phyloP scores from a whole-genome alignment of 225 moss, liverwort and hornwort genomes.

The Thuidium tamariscinum region DNA sequence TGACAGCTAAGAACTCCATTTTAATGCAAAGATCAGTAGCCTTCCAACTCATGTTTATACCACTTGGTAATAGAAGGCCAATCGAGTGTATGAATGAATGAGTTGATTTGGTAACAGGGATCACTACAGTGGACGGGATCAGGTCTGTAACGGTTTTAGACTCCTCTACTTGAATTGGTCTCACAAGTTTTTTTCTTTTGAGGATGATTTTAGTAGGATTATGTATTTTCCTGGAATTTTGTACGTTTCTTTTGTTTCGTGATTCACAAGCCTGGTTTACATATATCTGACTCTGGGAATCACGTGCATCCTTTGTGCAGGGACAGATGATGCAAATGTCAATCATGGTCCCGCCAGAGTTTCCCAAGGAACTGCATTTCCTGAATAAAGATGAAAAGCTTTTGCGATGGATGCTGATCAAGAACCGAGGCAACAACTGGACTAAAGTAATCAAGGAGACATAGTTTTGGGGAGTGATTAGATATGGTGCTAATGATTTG shows the following conservation, averaged over 20 bases:
- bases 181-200: neutral
- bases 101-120: neutral
- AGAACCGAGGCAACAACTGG: constrained; percentile 72
- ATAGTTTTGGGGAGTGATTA: neutral
- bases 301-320: constrained; percentile 15
- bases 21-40: neutral
- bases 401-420: constrained; percentile 85
- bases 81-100: neutral
- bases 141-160: neutral
- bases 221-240: neutral
- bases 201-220: neutral
- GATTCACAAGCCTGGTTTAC: neutral
- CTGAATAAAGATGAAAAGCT: constrained; percentile 89
- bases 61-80: neutral
- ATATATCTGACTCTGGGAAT: neutral
- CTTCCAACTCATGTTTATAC: neutral
- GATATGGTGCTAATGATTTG: neutral
- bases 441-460: constrained; percentile 37
- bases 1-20: neutral
- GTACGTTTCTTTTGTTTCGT: neutral
- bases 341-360: constrained; percentile 74
- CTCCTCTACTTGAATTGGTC: neutral
- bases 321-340: constrained; percentile 99
- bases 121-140: neutral
- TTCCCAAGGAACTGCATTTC: constrained; percentile 55